Conservation (phyloP, 2,329 filamentous ascomycete genomes). For the Diplodia mutila region DNA sequence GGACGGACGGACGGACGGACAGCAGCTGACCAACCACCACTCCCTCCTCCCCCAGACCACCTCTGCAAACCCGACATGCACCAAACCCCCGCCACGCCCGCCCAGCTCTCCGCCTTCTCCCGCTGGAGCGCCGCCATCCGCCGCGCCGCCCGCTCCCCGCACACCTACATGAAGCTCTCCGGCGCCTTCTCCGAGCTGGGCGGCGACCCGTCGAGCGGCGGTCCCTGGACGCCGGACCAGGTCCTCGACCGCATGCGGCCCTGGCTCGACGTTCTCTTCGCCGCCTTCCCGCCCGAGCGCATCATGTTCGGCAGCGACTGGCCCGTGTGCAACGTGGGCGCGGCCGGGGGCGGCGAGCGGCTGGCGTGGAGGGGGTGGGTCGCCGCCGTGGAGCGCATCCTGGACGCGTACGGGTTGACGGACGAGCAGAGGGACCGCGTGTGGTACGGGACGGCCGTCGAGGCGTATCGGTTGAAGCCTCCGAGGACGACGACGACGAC, state of each 20-base stretch:
- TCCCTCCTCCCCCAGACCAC: slow-evolving; percentile 63
- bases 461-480: slow-evolving; percentile 62
- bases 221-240: slow-evolving; percentile 51
- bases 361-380: slow-evolving; percentile 80
- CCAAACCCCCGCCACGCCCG: slow-evolving; percentile 45
- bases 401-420: slow-evolving; percentile 55
- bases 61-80: slow-evolving; percentile 86
- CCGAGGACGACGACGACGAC: too few relatives aligned
- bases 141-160: slow-evolving; percentile 65
- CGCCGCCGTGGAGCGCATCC: slow-evolving; percentile 60
- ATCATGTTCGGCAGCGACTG: slow-evolving; percentile 94
- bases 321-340: slow-evolving; percentile 84
- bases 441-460: slow-evolving; percentile 72
- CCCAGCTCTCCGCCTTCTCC: slow-evolving; percentile 60
- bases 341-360: too few relatives aligned
- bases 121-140: slow-evolving; percentile 73
- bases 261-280: slow-evolving; percentile 74
- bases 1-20: too few relatives aligned
- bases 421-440: slow-evolving; percentile 67
- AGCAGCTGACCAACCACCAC: background rate
- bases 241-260: slow-evolving; percentile 68
- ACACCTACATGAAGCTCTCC: slow-evolving; percentile 89
- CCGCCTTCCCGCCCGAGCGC: slow-evolving; percentile 70
- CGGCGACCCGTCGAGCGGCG: slow-evolving; percentile 48
- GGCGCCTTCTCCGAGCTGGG: slow-evolving; percentile 79